Base-by-base conservation (phyloP, 2,329 filamentous ascomycete species). In the Aulographum hederae region DNA sequence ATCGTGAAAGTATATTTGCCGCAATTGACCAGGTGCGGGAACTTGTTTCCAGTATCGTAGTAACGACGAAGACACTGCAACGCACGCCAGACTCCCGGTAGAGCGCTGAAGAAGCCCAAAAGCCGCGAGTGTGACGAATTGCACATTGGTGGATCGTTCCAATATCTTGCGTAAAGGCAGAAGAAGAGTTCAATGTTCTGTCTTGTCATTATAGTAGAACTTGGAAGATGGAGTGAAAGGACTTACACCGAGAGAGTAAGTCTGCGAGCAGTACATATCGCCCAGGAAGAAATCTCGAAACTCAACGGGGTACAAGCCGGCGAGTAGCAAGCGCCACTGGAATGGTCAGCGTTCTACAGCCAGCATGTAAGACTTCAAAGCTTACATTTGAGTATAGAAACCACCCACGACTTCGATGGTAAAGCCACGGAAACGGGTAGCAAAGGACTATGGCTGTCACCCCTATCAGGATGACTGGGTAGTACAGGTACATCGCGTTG, bases 231-330 rank as follows among this genome's bases (percentile, higher is more conserved):
- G 21, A 25, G n/a, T 8, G 8, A n/a, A n/a, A 25, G 21, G 21
- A 69, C 78, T 59, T 63, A 86, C 80, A 37, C 80, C 77, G 54
- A 81, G 80, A 12, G 77, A 69, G 52, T 98, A 98, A 4, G 85
- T 92, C 34, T 92, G 63, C 3, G 89, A 95, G 54, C 86, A 95
- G 53, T 92, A 93, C 64, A 95, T 94, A 50, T 98, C 89, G 32
- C 89, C 89, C 0, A 95, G 66, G 53, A 94, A 95, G 57, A 98
- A 95, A 53, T 98, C 89, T 35, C 85, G 72, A 51, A 95, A 98
- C 50, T 95, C 86, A 31, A 98, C 89, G 2, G 82, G 82, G 46
- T 91, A 94, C 14, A 92, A 51, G 3, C 85, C 85, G 11, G 86
- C 81, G 30, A 86, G 66, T 32, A 91, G 58, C 13, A 95, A 62